Percentiles rank a stretch among this genome's conserved stretches.
Evolutionary conservation across 1,284 basidiomycete genomes (phyloP).

Genomic region (Naganishia albida): DNA sequence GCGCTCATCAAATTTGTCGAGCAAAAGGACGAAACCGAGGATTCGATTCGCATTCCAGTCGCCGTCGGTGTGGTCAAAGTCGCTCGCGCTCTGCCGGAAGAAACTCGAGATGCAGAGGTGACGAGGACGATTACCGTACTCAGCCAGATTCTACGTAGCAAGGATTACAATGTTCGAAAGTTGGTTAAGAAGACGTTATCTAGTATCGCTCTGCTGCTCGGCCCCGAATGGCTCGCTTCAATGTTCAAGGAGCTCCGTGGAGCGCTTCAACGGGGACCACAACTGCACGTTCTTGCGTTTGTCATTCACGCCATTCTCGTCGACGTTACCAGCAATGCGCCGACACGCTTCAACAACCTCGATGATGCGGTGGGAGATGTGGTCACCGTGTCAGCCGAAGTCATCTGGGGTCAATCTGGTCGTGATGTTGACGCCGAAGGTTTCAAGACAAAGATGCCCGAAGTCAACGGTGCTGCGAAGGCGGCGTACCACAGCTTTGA

Average conservation of each 20-base stretch:
- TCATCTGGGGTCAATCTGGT: slow-evolving; percentile 90
- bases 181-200: slow-evolving; percentile 80
- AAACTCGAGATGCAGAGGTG: slow-evolving; percentile 70
- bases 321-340: slow-evolving; percentile 64
- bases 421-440: slow-evolving; percentile 86
- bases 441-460: slow-evolving; percentile 91
- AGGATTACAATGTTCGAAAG: slow-evolving; percentile 91
- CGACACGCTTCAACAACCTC: slow-evolving; percentile 67
- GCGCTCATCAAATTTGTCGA: slow-evolving; percentile 74
- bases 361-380: slow-evolving; percentile 78
- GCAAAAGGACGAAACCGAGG: slow-evolving; percentile 79
- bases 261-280: slow-evolving; percentile 85
- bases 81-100: slow-evolving; percentile 75
- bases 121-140: slow-evolving; percentile 78
- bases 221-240: slow-evolving; percentile 70
- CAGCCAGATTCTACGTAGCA: slow-evolving; percentile 84
- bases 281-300: slow-evolving; percentile 88
- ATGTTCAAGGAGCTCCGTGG: slow-evolving; percentile 78
- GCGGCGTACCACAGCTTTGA: slow-evolving; percentile 82
- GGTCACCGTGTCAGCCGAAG: slow-evolving; percentile 81
- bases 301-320: slow-evolving; percentile 79
- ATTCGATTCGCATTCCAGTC: slow-evolving; percentile 81
- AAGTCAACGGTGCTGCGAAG: slow-evolving; percentile 76
- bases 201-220: slow-evolving; percentile 76
- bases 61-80: slow-evolving; percentile 85